A percentile compares a stretch with the other conserved stretches of the same genome.
phyloP scores from a whole-genome alignment of 2,329 filamentous ascomycete genomes.

The Claviceps quebecensis region DNA sequence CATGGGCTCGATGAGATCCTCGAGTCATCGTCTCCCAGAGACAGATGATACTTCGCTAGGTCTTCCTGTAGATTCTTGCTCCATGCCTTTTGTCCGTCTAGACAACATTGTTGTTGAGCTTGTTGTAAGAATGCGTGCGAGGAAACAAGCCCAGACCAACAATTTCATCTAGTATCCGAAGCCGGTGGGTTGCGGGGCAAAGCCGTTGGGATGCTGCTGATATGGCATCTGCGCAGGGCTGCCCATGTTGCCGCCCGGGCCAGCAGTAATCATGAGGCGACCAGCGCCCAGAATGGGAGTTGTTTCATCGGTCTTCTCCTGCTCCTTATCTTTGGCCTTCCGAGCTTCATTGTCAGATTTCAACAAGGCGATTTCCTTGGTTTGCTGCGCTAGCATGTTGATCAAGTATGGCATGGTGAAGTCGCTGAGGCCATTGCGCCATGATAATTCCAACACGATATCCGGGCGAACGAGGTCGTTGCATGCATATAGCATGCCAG shows the following conservation, averaged over 20 bases:
- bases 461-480: constrained; percentile 94
- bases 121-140: constrained; percentile 1
- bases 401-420: constrained; percentile 99
- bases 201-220: constrained; percentile 67
- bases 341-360: constrained; percentile 96
- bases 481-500: constrained; percentile 98
- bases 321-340: constrained; percentile 57
- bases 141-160: constrained; percentile 15
- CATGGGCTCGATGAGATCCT: constrained; percentile 13
- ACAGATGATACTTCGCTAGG: not conserved
- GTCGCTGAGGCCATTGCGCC: constrained; percentile 86
- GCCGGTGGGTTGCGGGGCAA: constrained; percentile 77
- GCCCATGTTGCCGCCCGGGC: constrained; percentile 45
- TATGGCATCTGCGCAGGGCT: constrained; percentile 50
- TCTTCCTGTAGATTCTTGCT: not conserved
- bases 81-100: not conserved
- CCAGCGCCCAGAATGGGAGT: constrained; percentile 82
- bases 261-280: constrained; percentile 91
- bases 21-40: constrained; percentile 7
- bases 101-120: not conserved
- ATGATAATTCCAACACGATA: constrained; percentile 87
- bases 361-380: constrained; percentile 65
- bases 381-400: constrained; percentile 89
- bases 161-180: constrained; percentile 42
- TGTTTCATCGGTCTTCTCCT: constrained; percentile 80